Base-by-base conservation (phyloP, 495 filamentous ascomycete genomes). In the Penicillium antarcticum region DNA sequence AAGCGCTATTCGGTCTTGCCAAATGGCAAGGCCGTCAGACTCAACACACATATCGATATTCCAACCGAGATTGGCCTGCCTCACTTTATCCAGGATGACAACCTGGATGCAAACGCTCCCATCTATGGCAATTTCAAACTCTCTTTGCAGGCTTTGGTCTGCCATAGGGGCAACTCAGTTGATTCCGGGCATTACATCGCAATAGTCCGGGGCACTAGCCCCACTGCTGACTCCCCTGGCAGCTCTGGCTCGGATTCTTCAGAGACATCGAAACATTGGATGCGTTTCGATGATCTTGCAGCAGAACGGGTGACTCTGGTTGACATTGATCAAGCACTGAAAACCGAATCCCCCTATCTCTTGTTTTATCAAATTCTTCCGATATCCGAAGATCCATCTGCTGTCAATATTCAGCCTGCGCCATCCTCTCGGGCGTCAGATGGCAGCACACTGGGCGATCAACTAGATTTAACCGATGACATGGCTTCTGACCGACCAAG, bases 361-460 rank as follows among this genome's bases (percentile, higher is more conserved):
- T 72, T 98, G 0, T 96, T 97, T 68, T 98, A 96, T 60, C 92
- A 96, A 65, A 91, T 97, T 34, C 77, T 91, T 32, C 94, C 92
- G 0, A 87, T 95, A 53, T 81, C 87, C 24, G 86, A 87, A 39
- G 83, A 88, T 41, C 72, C 80, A 6, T 67, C 79, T 0, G 71
- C 77, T 45, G 79, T 79, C 9, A 77, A 76, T 34, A 57, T 77
- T 32, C 69, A 72, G 23, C 76, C 81, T 4, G 73, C 80, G 3
- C 77, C 82, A 9, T 77, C 84, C 5, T 86, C 82, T 45, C 68
- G 78, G 37, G 75, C 80, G n/a, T 78, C 45, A 4, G 55, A 61
- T 36, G 58, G 55, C 39, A 56, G 55, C 14, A 44, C 53, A 10
- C 18, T 49, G 19, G 47, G 26, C 12, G 47, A 49, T 17, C 47